Base-by-base conservation (phyloP, 192 early-diverging fungal genomes). In the Jimgerdemannia lactiflua region DNA sequence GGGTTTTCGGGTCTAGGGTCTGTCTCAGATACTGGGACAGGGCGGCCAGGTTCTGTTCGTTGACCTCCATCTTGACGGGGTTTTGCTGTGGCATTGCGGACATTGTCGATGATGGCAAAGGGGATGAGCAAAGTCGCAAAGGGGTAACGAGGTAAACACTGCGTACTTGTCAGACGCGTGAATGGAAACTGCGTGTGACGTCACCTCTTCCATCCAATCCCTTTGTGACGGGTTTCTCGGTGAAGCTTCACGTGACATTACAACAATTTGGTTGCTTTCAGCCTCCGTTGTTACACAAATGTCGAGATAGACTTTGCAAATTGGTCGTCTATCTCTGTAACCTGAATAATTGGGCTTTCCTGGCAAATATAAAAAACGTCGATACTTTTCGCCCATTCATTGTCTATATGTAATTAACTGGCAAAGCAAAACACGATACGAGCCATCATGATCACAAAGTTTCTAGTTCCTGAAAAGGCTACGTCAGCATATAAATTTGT, bases 1-100 rank as follows among this genome's bases (percentile, higher is more conserved):
- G 83, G n/a, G 87, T 87, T 3, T 75, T 64, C 42, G 88, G 89
- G 39, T 93, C 80, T 59, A 91, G 81, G 9, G 91, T 93, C 76
- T 93, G 87, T 39, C 77, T 75, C 41, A 92, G 81, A 71, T 84
- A 85, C 29, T 83, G 78, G 10, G 88, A 75, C 68, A 92, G 70
- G 6, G 78, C 84, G 65, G 78, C 77, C 69, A 86, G 78, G 54
- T 77, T 86, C 42, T 82, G 82, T n/a, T 85, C 82, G 76, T 85
- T 87, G 20, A 87, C 81, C 71, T 87, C 84, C 78, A 91, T 86
- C 64, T 40, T 72, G 7, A 59, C 14, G 14, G 29, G 14, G 14
- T 59, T 59, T 0, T 59, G 14, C 14, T 10, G 8, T 59, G 14
- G 14, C 8, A 59, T 6, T 59, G 49, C 14, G 14, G 49, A 59